Percentiles rank a stretch among this genome's conserved stretches.
Conservation (phyloP, 2,329 filamentous ascomycete species). For the Cladosporium halotolerans region DNA sequence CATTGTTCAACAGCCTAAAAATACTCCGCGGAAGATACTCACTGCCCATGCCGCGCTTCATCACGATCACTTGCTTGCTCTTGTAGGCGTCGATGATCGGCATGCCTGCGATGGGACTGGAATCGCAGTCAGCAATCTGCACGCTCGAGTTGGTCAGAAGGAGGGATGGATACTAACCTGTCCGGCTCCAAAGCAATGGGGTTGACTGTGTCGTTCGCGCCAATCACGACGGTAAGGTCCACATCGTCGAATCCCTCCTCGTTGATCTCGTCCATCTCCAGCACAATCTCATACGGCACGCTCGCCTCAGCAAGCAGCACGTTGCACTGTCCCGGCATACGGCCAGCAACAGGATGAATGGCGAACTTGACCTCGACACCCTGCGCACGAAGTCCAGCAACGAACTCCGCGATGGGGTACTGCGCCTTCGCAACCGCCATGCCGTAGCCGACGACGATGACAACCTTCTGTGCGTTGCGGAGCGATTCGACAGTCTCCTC, state of each 20-base stretch:
- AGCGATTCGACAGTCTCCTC: conserved; percentile 76
- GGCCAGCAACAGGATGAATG: conserved; percentile 82
- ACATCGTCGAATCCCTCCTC: conserved; percentile 76
- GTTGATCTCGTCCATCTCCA: conserved; percentile 96
- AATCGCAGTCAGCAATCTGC: conserved; percentile 10
- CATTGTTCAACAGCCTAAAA: not conserved
- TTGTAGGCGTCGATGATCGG: conserved; percentile 90
- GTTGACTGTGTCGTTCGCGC: conserved; percentile 89
- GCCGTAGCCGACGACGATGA: conserved; percentile 85
- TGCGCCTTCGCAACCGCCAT: conserved; percentile 94
- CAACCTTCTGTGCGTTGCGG: conserved; percentile 71
- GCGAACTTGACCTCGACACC: conserved; percentile 80
- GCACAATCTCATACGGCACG: conserved; percentile 84
- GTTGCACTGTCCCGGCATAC: conserved; percentile 92
- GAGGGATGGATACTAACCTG: conserved; percentile 17
- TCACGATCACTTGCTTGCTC: conserved; percentile 85
- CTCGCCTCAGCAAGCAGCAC: conserved; percentile 81
- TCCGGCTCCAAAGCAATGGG: conserved; percentile 80
- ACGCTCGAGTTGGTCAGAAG: not conserved
- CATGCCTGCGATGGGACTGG: conserved; percentile 80
- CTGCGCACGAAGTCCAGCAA: conserved; percentile 63
- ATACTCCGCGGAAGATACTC: conserved; percentile 4
- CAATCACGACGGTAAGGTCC: conserved; percentile 81
- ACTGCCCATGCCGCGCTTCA: conserved; percentile 86
- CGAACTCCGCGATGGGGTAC: conserved; percentile 82